Base-by-base conservation (phyloP, 306 rosid species). In the Castanospermum australe region DNA sequence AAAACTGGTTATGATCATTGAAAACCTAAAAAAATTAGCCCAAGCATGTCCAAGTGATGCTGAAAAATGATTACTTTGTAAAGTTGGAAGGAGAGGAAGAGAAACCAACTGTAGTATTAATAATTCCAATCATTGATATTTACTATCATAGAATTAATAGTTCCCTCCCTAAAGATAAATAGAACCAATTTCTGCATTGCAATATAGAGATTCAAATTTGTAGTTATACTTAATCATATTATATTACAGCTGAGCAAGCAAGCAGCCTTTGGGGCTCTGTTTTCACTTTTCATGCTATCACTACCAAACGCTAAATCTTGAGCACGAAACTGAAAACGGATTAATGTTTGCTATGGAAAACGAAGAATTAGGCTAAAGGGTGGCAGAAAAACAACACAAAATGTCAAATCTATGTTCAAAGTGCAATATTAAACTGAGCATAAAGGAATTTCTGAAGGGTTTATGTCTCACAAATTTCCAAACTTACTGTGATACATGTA, bases 1-100 rank as follows among this genome's bases (percentile, higher is more conserved):
- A 39, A 93, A 88, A 80, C 87, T 93, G 71, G 94, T 93, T 77
- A 91, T 85, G 93, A 93, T 91, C 77, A 89, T 93, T 84, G 97
- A 93, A 80, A 89, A 93, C 67, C 94, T 93, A 48, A 81, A 76
- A 79, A 88, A 92, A 81, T 77, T 88, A 69, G 94, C 91, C 12
- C 94, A 87, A 80, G 88, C 91, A 50, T 88, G 77, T 78, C 90
- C 97, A 22, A 65, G 48, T 79, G 86, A 87, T 69, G 62, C 15
- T 67, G 47, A 82, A 47, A 80, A 59, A 33, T 90, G 74, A 85
- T 64, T 71, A 57, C 79, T 64, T 56, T 66, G 63, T 75, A 56
- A 50, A 84, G 73, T 67, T 70, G 39, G 30, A 63, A 67, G 61
- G 35, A 47, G 17, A 12, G 42, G 30, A 3, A 73, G 20, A 20